Conservation (phyloP, 2,329 filamentous ascomycete species). For the Claviceps capensis region DNA sequence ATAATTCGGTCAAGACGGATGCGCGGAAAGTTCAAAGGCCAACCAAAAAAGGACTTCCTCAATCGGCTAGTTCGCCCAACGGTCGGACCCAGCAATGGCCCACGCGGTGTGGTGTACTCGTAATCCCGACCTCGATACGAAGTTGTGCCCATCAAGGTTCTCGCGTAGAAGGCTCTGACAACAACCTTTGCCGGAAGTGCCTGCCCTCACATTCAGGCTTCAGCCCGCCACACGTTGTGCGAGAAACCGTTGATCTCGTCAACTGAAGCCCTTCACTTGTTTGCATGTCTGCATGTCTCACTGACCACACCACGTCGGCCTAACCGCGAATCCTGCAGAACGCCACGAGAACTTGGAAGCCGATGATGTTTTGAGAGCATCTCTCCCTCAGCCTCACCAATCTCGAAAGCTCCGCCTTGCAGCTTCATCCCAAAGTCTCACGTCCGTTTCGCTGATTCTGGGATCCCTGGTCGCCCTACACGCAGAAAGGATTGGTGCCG, state of each 20-base stretch:
- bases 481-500: not conserved
- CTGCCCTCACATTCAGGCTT: not conserved
- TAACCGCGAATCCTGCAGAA: not conserved
- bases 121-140: not conserved
- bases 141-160: conserved; percentile 7
- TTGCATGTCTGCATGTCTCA: not conserved
- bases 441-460: not conserved
- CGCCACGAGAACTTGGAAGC: not conserved
- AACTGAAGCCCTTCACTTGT: not conserved
- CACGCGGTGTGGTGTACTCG: not conserved
- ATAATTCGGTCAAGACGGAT: no score
- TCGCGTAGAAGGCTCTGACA: not conserved
- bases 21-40: not conserved
- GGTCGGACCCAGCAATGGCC: not conserved
- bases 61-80: not conserved
- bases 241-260: no score
- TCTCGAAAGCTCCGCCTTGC: not conserved
- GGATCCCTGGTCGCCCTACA: no score
- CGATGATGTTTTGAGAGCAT: not conserved
- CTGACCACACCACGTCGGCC: not conserved
- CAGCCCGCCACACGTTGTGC: no score
- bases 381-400: not conserved
- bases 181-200: not conserved
- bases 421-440: not conserved
- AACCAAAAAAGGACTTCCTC: not conserved